phyloP scores from a whole-genome alignment of 768 basidiomycete species.

The Psilocybe tampanensis region DNA sequence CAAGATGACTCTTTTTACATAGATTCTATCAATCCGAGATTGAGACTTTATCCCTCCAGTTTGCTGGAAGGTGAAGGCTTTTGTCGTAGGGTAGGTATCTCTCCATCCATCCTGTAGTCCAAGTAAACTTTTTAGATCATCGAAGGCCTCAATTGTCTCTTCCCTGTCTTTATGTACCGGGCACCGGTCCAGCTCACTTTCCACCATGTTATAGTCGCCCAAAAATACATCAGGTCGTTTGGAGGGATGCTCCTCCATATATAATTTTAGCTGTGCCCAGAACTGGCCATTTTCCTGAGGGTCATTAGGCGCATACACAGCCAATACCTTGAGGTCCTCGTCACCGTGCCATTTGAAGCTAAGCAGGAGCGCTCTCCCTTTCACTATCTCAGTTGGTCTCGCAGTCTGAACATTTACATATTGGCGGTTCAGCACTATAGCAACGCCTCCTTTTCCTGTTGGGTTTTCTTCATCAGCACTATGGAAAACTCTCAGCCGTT shows the following conservation, averaged over 20 bases:
- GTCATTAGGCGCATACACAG: slow-evolving; percentile 38
- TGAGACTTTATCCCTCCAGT: slow-evolving; percentile 9
- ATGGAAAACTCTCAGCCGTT: slow-evolving; percentile 19
- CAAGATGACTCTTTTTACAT: slow-evolving; percentile 17
- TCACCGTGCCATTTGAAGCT: slow-evolving; percentile 19
- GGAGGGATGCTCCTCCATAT: not conserved
- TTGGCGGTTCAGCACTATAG: slow-evolving; percentile 34
- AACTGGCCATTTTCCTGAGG: slow-evolving; percentile 4
- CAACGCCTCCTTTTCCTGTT: slow-evolving; percentile 23
- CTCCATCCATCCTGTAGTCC: slow-evolving; percentile 35
- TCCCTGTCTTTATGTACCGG: slow-evolving; percentile 25
- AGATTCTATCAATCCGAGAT: slow-evolving; percentile 39
- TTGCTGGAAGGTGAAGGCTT: slow-evolving; percentile 29
- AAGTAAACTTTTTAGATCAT: slow-evolving; percentile 18
- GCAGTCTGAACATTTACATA: slow-evolving; percentile 14
- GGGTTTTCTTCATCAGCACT: slow-evolving; percentile 17
- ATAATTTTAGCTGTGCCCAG: not conserved
- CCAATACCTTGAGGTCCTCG: slow-evolving; percentile 24
- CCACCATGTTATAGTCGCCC: slow-evolving; percentile 45
- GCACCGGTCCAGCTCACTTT: slow-evolving; percentile 37
- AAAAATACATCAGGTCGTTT: slow-evolving; percentile 33
- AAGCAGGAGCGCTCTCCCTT: slow-evolving; percentile 26
- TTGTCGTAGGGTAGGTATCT: slow-evolving; percentile 15
- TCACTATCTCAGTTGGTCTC: slow-evolving; percentile 16
- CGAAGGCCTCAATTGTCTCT: slow-evolving; percentile 11